Evolutionary conservation across 495 filamentous ascomycete species (phyloP).

Genomic region (Usnea hakonensis): DNA sequence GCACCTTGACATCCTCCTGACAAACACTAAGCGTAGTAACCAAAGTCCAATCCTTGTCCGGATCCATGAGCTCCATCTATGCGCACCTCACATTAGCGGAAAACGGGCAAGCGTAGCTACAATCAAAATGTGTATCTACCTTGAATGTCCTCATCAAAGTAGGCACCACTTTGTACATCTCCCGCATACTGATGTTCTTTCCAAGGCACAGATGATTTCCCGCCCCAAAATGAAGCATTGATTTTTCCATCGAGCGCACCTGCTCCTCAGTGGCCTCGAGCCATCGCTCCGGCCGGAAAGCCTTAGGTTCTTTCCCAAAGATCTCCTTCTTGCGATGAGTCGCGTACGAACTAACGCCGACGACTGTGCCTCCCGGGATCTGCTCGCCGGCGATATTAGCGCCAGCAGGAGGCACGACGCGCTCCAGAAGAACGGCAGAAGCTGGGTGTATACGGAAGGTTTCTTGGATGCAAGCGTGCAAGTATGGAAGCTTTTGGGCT

Average conservation of each 20-base stretch:
- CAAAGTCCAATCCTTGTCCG: constrained; percentile 1
- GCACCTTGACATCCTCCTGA: neutral
- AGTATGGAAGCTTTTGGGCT: constrained; percentile 49
- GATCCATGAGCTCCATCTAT: neutral
- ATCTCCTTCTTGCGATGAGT: constrained; percentile 49
- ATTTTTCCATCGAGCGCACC: constrained; percentile 48
- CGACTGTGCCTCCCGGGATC: constrained; percentile 52
- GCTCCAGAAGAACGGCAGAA: constrained; percentile 47
- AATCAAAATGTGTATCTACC: constrained; percentile 17
- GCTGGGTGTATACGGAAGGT: constrained; percentile 56
- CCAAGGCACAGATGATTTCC: constrained; percentile 55
- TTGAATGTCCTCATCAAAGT: constrained; percentile 49
- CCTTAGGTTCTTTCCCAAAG: constrained; percentile 52
- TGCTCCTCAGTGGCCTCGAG: constrained; percentile 36
- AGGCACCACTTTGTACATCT: constrained; percentile 47
- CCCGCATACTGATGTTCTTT: constrained; percentile 47
- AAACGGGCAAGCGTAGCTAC: neutral
- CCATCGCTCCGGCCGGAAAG: constrained; percentile 54
- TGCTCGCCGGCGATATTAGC: constrained; percentile 33
- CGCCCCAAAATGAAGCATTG: constrained; percentile 55
- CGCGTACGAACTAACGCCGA: constrained; percentile 55
- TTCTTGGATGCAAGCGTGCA: constrained; percentile 60
- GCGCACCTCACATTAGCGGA: neutral
- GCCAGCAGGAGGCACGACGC: constrained; percentile 35
- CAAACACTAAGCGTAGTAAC: neutral